phyloP scores from a whole-genome alignment of 23 red algal genomes.

The Cyanidiococcus yangmingshanensis region DNA sequence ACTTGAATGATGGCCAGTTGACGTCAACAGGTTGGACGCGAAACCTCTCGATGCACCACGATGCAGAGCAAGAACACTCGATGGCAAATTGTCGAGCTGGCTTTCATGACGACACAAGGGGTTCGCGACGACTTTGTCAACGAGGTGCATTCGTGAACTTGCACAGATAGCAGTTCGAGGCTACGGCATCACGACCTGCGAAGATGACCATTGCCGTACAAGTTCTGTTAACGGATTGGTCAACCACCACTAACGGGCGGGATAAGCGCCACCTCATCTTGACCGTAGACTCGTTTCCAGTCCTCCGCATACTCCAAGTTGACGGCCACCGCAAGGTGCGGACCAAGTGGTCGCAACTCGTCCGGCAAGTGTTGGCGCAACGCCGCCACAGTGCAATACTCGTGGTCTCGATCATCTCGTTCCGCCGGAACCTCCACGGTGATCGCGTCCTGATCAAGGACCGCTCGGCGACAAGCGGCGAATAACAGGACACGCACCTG shows the following conservation, averaged over 20 bases:
- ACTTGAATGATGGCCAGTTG: too few relatives aligned
- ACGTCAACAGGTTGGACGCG: too few relatives aligned
- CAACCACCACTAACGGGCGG: slow-evolving; percentile 7
- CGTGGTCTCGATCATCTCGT: neutral
- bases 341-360: neutral
- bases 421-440: neutral
- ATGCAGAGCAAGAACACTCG: too few relatives aligned
- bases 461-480: neutral
- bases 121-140: too few relatives aligned
- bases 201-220: too few relatives aligned
- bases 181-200: too few relatives aligned
- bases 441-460: neutral
- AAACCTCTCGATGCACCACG: too few relatives aligned
- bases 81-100: too few relatives aligned
- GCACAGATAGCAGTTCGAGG: too few relatives aligned
- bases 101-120: too few relatives aligned
- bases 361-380: neutral
- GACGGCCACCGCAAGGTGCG: neutral
- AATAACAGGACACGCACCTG: neutral
- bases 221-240: too few relatives aligned
- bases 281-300: neutral
- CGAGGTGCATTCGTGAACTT: too few relatives aligned
- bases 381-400: neutral
- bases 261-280: slow-evolving; percentile 9
- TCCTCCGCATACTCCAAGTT: slow-evolving; percentile 9